Percentiles rank a stretch among this genome's conserved stretches.
These are phyloP conservation scores for Myxozyma melibiosi DNA, from an alignment of 805 yeast species.

Conservation along the genomic window DNA sequence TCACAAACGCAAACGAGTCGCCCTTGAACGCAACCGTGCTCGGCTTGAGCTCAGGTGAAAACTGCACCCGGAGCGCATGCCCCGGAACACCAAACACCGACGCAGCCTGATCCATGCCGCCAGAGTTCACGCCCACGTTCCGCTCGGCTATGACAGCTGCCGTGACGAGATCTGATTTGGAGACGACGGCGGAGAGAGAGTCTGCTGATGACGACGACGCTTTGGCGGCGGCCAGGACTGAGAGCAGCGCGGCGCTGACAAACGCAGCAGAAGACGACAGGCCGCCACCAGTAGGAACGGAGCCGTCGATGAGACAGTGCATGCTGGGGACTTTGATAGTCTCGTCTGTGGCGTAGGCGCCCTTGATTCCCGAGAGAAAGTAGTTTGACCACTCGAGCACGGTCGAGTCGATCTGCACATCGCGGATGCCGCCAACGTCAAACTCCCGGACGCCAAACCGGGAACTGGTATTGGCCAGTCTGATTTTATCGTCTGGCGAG, in stretches of 20 bases:
- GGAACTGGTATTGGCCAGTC: slow-evolving; percentile 44
- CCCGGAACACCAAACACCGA: slow-evolving; percentile 62
- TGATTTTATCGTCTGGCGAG: slow-evolving; percentile 35
- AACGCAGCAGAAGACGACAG: slow-evolving; percentile 73
- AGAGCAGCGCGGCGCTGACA: slow-evolving; percentile 64
- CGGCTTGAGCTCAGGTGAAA: slow-evolving; percentile 60
- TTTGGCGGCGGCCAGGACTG: slow-evolving; percentile 58
- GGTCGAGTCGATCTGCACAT: slow-evolving; percentile 52
- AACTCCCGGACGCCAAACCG: slow-evolving; percentile 33
- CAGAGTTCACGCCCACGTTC: slow-evolving; percentile 71
- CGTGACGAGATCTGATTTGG: slow-evolving; percentile 56
- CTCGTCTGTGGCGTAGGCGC: slow-evolving; percentile 52
- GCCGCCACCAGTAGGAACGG: slow-evolving; percentile 74
- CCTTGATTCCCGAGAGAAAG: slow-evolving; percentile 65
- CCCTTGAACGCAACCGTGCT: slow-evolving; percentile 52
- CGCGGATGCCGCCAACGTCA: slow-evolving; percentile 28
- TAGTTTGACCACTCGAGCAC: slow-evolving; percentile 66
- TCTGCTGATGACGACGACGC: slow-evolving; percentile 30
- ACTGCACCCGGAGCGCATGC: slow-evolving; percentile 62
- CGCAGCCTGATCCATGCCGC: slow-evolving; percentile 82
- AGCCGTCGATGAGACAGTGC: slow-evolving; percentile 59
- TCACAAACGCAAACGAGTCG: slow-evolving; percentile 55
- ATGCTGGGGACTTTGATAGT: slow-evolving; percentile 44
- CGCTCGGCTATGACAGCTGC: slow-evolving; percentile 70
- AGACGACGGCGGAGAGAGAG: slow-evolving; percentile 37